phyloP scores from a whole-genome alignment of 2,329 filamentous ascomycete species.

The Scedosporium minutisporum region DNA sequence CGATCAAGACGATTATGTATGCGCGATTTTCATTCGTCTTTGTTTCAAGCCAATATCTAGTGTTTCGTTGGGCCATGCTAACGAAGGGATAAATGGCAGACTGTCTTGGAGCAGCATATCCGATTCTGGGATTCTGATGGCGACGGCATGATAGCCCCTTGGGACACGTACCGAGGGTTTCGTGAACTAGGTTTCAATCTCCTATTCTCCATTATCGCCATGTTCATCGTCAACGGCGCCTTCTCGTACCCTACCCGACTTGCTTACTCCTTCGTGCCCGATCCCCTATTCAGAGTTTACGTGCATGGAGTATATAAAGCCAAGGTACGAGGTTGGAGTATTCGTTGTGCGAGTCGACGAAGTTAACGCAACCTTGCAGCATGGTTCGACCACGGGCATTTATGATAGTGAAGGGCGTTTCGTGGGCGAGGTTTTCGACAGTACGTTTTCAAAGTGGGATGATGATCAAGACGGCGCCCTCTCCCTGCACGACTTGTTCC shows the following conservation, averaged over 20 bases:
- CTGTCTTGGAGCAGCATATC: slow-evolving; percentile 28
- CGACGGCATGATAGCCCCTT: slow-evolving; percentile 28
- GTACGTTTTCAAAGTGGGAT: slow-evolving; percentile 39
- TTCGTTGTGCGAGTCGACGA: no score
- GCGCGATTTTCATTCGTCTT: neutral
- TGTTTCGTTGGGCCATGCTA: neutral
- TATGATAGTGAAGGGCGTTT: slow-evolving; percentile 41
- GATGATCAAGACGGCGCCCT: slow-evolving; percentile 25
- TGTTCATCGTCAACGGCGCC: slow-evolving; percentile 29
- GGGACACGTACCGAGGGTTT: slow-evolving; percentile 29
- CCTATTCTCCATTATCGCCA: slow-evolving; percentile 26
- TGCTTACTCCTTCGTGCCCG: slow-evolving; percentile 24
- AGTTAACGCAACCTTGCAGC: slow-evolving; percentile 11
- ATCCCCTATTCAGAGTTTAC: slow-evolving; percentile 27
- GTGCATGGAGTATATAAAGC: slow-evolving; percentile 28
- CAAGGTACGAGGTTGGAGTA: slow-evolving; percentile 14
- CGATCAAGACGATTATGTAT: neutral
- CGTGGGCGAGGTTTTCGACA: slow-evolving; percentile 38
- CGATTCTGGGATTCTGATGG: slow-evolving; percentile 30
- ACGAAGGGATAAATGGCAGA: neutral
- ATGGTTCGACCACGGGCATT: slow-evolving; percentile 34
- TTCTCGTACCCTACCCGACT: slow-evolving; percentile 34
- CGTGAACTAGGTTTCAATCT: slow-evolving; percentile 28
- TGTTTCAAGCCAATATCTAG: neutral
- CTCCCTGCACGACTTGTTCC: slow-evolving; percentile 23